These are phyloP conservation scores for Alternaria novae-zelandiae DNA, from an alignment of 2,329 filamentous ascomycete species.

Conservation along the genomic window DNA sequence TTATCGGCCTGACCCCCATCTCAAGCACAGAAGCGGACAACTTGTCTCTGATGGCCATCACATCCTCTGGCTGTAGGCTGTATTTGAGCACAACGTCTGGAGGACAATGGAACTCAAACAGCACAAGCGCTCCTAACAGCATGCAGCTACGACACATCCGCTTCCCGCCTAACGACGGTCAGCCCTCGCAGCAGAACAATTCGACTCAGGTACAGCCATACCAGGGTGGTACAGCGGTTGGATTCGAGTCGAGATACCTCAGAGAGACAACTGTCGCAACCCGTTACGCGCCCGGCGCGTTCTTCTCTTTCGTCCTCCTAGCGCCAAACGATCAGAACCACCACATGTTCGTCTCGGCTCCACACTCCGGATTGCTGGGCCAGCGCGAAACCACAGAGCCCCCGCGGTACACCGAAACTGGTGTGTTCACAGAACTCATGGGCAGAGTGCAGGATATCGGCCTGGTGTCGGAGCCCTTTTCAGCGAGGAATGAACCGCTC, in stretches of 20 bases:
- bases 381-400: conserved; percentile 61
- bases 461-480: conserved; percentile 73
- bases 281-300: conserved; percentile 85
- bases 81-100: conserved; percentile 90
- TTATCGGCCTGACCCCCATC: conserved; percentile 87
- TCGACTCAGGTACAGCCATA: conserved; percentile 41
- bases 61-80: conserved; percentile 86
- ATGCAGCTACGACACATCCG: conserved; percentile 99
- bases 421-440: conserved; percentile 77
- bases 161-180: conserved; percentile 71
- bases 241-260: conserved; percentile 36
- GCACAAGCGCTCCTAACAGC: conserved; percentile 78
- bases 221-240: conserved; percentile 32
- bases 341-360: conserved; percentile 80
- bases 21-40: conserved; percentile 78
- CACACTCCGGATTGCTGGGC: conserved; percentile 84
- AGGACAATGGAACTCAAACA: conserved; percentile 64
- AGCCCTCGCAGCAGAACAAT: conserved; percentile 25
- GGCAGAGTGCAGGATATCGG: conserved; percentile 80
- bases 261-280: conserved; percentile 55
- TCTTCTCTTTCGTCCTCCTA: conserved; percentile 79
- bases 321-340: conserved; percentile 67
- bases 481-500: conserved; percentile 64
- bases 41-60: conserved; percentile 88
- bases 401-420: conserved; percentile 76